Conservation (phyloP, 2,329 filamentous ascomycete species). For the Zalaria sp. region DNA sequence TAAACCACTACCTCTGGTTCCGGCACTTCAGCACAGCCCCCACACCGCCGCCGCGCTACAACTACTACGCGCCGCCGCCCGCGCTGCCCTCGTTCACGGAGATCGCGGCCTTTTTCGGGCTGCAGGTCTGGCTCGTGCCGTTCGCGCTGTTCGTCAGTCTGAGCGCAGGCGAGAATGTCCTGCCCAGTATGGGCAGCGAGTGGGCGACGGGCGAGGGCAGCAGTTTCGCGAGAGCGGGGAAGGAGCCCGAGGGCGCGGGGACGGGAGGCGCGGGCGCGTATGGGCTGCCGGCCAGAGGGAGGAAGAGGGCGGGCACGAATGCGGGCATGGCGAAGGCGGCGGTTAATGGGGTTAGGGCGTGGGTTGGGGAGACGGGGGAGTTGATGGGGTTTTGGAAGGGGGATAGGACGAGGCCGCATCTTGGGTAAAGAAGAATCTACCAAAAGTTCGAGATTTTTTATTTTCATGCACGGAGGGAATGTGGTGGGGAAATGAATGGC, state of each 20-base stretch:
- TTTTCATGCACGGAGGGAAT: no score
- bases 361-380: conserved; percentile 47
- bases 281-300: conserved; percentile 21
- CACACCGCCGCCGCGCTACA: conserved; percentile 36
- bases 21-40: conserved; percentile 62
- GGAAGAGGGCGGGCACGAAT: conserved; percentile 35
- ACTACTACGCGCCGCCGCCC: conserved; percentile 14
- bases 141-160: conserved; percentile 91
- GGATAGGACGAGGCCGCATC: conserved; percentile 35
- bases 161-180: conserved; percentile 84
- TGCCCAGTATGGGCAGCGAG: conserved; percentile 81
- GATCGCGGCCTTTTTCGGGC: conserved; percentile 88
- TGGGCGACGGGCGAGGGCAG: conserved; percentile 47
- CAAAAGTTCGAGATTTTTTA: no score
- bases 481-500: no score
- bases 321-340: conserved; percentile 43
- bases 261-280: conserved; percentile 26
- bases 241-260: conserved; percentile 17
- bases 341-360: conserved; percentile 48
- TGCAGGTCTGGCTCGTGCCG: conserved; percentile 93
- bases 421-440: background rate
- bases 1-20: conserved; percentile 96
- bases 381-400: conserved; percentile 49
- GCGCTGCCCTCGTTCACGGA: conserved; percentile 72
- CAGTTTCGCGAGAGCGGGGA: conserved; percentile 31